phyloP scores from a whole-genome alignment of 1,139 yeast genomes.

The Sporopachydermia cereana region DNA sequence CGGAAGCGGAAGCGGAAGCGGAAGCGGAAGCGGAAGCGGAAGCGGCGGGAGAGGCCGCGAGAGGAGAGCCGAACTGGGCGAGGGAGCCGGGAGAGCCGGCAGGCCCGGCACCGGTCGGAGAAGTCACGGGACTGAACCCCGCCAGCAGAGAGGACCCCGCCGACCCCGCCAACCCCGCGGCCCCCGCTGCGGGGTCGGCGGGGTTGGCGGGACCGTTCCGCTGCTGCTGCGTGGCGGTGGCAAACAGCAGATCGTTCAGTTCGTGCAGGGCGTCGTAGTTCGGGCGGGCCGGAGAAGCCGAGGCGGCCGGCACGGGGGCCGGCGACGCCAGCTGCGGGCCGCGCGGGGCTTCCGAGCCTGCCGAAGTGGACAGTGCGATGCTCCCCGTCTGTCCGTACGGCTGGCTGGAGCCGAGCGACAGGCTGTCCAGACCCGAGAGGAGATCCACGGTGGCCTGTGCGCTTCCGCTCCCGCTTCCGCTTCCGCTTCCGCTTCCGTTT shows the following conservation, averaged over 20 bases:
- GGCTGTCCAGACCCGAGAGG: conserved; percentile 56
- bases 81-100: neutral
- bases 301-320: conserved; percentile 1
- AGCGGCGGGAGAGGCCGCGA: neutral
- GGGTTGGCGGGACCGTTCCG: conserved; percentile 12
- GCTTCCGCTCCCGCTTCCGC: no score
- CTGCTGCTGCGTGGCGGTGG: conserved; percentile 31
- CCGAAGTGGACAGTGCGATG: conserved; percentile 26
- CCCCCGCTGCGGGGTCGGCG: neutral
- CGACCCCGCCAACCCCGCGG: neutral
- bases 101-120: no score
- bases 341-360: conserved; percentile 15
- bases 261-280: conserved; percentile 24
- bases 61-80: neutral
- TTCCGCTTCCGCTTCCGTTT: no score
- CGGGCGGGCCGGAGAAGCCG: conserved; percentile 11
- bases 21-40: neutral
- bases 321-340: conserved; percentile 12
- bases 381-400: conserved; percentile 30
- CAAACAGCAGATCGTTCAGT: conserved; percentile 33
- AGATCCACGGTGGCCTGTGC: conserved; percentile 40
- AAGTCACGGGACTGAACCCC: neutral
- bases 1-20: no score
- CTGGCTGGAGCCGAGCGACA: conserved; percentile 33
- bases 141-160: neutral